These are phyloP conservation scores for Immersiella caudata DNA, from an alignment of 495 filamentous ascomycete genomes.

Conservation along the genomic window DNA sequence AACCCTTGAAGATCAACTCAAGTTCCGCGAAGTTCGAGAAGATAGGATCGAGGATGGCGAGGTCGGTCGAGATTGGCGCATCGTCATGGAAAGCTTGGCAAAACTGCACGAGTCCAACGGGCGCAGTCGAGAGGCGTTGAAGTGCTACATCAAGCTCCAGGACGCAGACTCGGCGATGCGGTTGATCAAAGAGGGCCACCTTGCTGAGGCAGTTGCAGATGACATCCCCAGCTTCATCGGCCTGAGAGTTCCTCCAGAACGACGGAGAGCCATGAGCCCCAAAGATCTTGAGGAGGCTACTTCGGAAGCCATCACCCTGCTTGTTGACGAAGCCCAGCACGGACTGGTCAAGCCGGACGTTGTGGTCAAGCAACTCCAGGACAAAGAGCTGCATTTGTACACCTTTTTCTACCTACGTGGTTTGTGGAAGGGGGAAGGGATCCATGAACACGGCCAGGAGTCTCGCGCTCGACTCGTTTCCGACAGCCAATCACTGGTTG, in stretches of 20 bases:
- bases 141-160: constrained; percentile 85
- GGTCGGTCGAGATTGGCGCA: constrained; percentile 76
- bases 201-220: constrained; percentile 82
- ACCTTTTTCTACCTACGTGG: constrained; percentile 89
- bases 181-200: constrained; percentile 78
- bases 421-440: constrained; percentile 75
- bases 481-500: constrained; percentile 76
- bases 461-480: constrained; percentile 48
- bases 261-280: constrained; percentile 64
- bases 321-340: constrained; percentile 87
- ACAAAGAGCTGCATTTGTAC: constrained; percentile 63
- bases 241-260: constrained; percentile 76
- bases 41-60: constrained; percentile 68
- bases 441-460: constrained; percentile 45
- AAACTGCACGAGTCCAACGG: constrained; percentile 79
- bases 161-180: constrained; percentile 87
- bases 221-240: constrained; percentile 88
- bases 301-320: constrained; percentile 77
- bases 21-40: constrained; percentile 65
- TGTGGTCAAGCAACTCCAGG: constrained; percentile 74
- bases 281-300: constrained; percentile 76
- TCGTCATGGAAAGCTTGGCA: constrained; percentile 79
- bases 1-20: constrained; percentile 73
- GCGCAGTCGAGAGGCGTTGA: constrained; percentile 78
- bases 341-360: constrained; percentile 78